Base-by-base conservation (phyloP, 2,329 filamentous ascomycete species). In the Fusarium pininemorale region DNA sequence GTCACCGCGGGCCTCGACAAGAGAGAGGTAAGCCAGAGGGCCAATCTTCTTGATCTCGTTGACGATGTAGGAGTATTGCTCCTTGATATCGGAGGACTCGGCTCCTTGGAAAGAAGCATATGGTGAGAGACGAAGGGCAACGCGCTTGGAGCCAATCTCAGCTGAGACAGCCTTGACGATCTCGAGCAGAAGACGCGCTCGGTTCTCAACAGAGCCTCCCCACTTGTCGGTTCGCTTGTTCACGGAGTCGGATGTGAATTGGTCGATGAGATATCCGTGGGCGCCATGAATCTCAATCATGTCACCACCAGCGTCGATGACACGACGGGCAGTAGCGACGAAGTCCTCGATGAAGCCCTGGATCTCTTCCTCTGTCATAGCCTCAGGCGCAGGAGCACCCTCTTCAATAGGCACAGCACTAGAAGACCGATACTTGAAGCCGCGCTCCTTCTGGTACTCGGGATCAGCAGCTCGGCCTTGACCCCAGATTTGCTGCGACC, bases 231-330 rank as follows among this genome's bases (percentile, higher is more conserved):
- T 88, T 30, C 87, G 82, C 57, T 82, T 79, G 45, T 81, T 81
- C 12, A 79, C 63, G 0, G 69, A 69, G 50, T 79, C 76, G 1
- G 83, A 87, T 5, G 88, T 82, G 79, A 91, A 92, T 50, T 90
- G 88, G 58, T 90, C 75, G 12, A 90, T 81, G 5, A 92, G 79
- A 72, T 90, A 91, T 2, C 88, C 87, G 54, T 89, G 88, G 6
- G 87, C 86, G 1, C 53, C 70, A 10, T 72, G 70, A 3, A 72
- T 51, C 50, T 72, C 70, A 11, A 73, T 61, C 2, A 53, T 53
- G 10, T 72, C 70, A 7, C 70, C 70, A 2, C 70, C 70, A 28
- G 70, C 70, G 12, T 59, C 37, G 7, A 72, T 35, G 9, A 72
- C 70, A 0, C 70, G 58, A 7, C 47, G 24, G 13, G 70, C 30